phyloP scores from a whole-genome alignment of 352 stramenopile species.

The Sclerospora graminicola region DNA sequence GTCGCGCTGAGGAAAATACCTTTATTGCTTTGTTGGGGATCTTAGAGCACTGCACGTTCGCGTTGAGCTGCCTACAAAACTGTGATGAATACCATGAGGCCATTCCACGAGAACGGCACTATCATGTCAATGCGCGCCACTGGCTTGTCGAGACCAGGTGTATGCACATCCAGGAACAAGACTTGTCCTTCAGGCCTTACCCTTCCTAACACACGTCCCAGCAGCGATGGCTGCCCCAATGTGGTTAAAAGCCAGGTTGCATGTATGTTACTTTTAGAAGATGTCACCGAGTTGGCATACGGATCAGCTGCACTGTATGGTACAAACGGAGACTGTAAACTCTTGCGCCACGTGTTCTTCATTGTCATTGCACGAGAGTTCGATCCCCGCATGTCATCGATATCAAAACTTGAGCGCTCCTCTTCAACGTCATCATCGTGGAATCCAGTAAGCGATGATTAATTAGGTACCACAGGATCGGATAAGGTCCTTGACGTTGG shows the following conservation, averaged over 20 bases:
- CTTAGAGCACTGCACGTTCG: constrained; percentile 45
- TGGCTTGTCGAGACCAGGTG: constrained; percentile 34
- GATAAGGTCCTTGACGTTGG: too few species aligned
- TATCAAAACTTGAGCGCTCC: constrained; percentile 71
- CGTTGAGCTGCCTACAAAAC: constrained; percentile 65
- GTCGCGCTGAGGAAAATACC: constrained; percentile 72
- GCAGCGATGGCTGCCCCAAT: constrained; percentile 55
- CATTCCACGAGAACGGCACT: constrained; percentile 68
- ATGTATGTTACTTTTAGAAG: constrained; percentile 63
- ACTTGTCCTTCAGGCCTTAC: constrained; percentile 42
- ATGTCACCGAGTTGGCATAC: constrained; percentile 45
- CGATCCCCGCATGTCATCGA: constrained; percentile 68
- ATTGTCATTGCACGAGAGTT: constrained; percentile 28
- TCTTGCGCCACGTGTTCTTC: constrained; percentile 5
- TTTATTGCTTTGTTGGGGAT: constrained; percentile 77
- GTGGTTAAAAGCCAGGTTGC: constrained; percentile 72
- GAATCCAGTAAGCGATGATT: constrained; percentile 12
- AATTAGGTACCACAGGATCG: constrained; percentile 26
- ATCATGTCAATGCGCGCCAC: constrained; percentile 60
- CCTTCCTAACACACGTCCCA: constrained; percentile 60
- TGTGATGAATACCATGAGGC: constrained; percentile 73
- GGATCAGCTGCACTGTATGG: constrained; percentile 21
- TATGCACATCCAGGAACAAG: constrained; percentile 73
- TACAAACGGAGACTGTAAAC: constrained; percentile 13
- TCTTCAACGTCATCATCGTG: constrained; percentile 30